A percentile compares a stretch with the other conserved stretches of the same genome.
Conservation (phyloP, 1,139 yeast species). For the Nakaseomyces nivariensis region DNA sequence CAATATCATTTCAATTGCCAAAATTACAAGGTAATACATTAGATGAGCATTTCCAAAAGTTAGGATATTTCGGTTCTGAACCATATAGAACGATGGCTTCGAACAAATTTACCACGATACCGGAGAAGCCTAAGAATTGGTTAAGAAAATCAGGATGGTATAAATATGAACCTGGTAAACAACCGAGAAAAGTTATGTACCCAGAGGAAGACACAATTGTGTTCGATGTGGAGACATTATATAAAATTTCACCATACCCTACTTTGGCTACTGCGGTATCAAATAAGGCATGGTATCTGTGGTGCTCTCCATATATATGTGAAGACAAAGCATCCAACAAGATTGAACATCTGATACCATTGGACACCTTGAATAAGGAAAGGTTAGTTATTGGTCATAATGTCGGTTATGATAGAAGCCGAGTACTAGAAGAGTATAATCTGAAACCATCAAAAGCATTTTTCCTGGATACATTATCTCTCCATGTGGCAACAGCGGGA, state of each 20-base stretch:
- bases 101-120: slow-evolving; percentile 32
- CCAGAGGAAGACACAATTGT: slow-evolving; percentile 61
- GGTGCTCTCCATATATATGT: slow-evolving; percentile 82
- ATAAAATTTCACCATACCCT: slow-evolving; percentile 64
- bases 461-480: slow-evolving; percentile 83
- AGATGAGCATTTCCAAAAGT: slow-evolving; percentile 74
- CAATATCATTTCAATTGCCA: slow-evolving; percentile 60
- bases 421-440: slow-evolving; percentile 75
- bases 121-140: slow-evolving; percentile 54
- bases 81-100: slow-evolving; percentile 49
- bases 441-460: slow-evolving; percentile 59
- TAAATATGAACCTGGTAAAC: slow-evolving; percentile 46
- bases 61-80: slow-evolving; percentile 52
- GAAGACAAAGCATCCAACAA: slow-evolving; percentile 32
- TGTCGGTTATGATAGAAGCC: slow-evolving; percentile 82
- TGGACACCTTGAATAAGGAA: slow-evolving; percentile 40
- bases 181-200: slow-evolving; percentile 49
- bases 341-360: slow-evolving; percentile 64
- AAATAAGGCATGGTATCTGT: slow-evolving; percentile 77
- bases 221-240: slow-evolving; percentile 85
- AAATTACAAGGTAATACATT: slow-evolving; percentile 54
- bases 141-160: slow-evolving; percentile 69
- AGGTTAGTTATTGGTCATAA: slow-evolving; percentile 80
- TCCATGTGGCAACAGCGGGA: slow-evolving; percentile 86
- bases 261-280: slow-evolving; percentile 79